phyloP scores from a whole-genome alignment of 2,329 filamentous ascomycete genomes.

The Penicillium sp. region DNA sequence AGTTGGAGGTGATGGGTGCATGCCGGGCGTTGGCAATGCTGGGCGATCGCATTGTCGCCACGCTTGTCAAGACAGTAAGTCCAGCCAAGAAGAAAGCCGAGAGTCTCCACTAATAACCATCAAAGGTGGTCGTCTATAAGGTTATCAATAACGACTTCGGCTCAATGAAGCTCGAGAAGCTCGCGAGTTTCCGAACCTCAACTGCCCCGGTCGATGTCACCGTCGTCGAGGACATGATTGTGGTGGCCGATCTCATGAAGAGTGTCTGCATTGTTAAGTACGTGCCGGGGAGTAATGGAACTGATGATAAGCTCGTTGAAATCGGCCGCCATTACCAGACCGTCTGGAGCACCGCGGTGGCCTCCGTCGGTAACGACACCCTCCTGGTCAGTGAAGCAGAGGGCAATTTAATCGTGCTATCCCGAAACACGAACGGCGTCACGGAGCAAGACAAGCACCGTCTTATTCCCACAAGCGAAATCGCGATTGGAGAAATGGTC shows the following conservation, averaged over 20 bases:
- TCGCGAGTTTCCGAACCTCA: constrained; percentile 71
- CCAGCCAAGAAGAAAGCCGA: too few relatives aligned
- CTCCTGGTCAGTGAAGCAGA: constrained; percentile 82
- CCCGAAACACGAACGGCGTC: constrained; percentile 64
- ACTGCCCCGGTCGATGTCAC: constrained; percentile 78
- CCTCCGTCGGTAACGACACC: constrained; percentile 62
- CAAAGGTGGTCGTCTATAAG: constrained; percentile 57
- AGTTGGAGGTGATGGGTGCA: constrained; percentile 66
- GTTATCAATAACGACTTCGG: constrained; percentile 37
- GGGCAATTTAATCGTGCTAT: constrained; percentile 79
- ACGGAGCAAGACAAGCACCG: constrained; percentile 66
- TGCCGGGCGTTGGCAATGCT: constrained; percentile 74
- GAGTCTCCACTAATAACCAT: too few relatives aligned
- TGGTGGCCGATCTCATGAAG: constrained; percentile 90
- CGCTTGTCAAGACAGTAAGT: constrained; percentile 77
- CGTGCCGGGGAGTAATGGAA: constrained; percentile 50
- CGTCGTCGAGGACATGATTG: constrained; percentile 67
- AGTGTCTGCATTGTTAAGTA: constrained; percentile 75
- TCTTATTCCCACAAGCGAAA: constrained; percentile 69
- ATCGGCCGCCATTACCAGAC: constrained; percentile 74
- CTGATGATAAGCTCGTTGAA: constrained; percentile 62
- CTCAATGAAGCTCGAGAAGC: constrained; percentile 55
- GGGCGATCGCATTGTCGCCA: constrained; percentile 72
- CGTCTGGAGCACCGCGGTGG: constrained; percentile 73
- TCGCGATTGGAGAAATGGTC: constrained; percentile 86